A percentile compares a stretch with the other conserved stretches of the same genome.
These are phyloP conservation scores for Botryotinia narcissicola DNA, from an alignment of 2,329 filamentous ascomycete species.

Conservation along the genomic window DNA sequence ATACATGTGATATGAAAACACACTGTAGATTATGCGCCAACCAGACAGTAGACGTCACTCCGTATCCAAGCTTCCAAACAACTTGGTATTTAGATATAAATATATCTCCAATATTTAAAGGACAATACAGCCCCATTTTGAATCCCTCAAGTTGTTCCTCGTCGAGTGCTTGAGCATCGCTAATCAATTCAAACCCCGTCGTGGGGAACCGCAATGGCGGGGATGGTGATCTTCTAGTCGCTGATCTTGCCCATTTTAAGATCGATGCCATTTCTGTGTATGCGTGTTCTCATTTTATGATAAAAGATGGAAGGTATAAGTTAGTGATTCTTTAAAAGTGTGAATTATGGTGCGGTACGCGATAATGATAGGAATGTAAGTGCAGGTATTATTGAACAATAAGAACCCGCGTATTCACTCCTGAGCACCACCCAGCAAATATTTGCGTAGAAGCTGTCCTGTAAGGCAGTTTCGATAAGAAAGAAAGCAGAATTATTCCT, in stretches of 20 bases:
- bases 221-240: not conserved
- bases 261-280: not conserved
- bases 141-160: conserved; percentile 25
- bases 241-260: not conserved
- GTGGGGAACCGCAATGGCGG: not conserved
- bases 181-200: not conserved
- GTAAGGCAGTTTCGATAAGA: no score
- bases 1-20: not conserved
- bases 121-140: conserved; percentile 24
- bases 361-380: not conserved
- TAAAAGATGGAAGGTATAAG: not conserved
- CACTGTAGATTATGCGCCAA: conserved; percentile 26
- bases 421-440: not conserved
- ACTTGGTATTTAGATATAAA: conserved; percentile 29
- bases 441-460: not conserved
- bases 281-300: not conserved
- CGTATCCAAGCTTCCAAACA: conserved; percentile 28
- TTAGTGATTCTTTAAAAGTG: not conserved
- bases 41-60: conserved; percentile 27
- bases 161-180: conserved; percentile 3
- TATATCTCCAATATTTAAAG: conserved; percentile 27
- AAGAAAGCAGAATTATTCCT: no score
- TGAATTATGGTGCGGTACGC: not conserved
- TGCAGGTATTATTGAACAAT: not conserved
- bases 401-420: not conserved